Evolutionary conservation across 345 rosid genomes (phyloP).

Genomic region (thale cress (Arabidopsis thaliana)): TAIR10.1 NC_003076.8:18569501-18570000

Average conservation of each 20-base stretch:
- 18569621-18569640: slow-evolving; percentile 42
- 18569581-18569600: slow-evolving; percentile 42
- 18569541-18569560: slow-evolving; percentile 52
- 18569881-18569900: slow-evolving; percentile 22
- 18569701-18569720: slow-evolving; percentile 27
- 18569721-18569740: neutral
- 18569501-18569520: slow-evolving; percentile 88
- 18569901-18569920: slow-evolving; percentile 20
- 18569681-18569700: slow-evolving; percentile 41
- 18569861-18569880: slow-evolving; percentile 1
- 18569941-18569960: slow-evolving; percentile 21
- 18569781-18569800: slow-evolving; percentile 36
- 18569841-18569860: slow-evolving; percentile 67
- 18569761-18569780: slow-evolving; percentile 35
- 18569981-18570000: neutral
- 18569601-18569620: slow-evolving; percentile 42
- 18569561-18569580: slow-evolving; percentile 41
- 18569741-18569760: slow-evolving; percentile 16
- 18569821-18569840: slow-evolving; percentile 54
- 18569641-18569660: neutral
- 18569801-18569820: slow-evolving; percentile 37
- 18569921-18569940: slow-evolving; percentile 24
- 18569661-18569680: slow-evolving; percentile 8
- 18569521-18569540: slow-evolving; percentile 93
- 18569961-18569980: neutral